A percentile compares a stretch with the other conserved stretches of the same genome.
phyloP scores from a whole-genome alignment of 805 yeast genomes.

The Schizosaccharomyces osmophilus region DNA sequence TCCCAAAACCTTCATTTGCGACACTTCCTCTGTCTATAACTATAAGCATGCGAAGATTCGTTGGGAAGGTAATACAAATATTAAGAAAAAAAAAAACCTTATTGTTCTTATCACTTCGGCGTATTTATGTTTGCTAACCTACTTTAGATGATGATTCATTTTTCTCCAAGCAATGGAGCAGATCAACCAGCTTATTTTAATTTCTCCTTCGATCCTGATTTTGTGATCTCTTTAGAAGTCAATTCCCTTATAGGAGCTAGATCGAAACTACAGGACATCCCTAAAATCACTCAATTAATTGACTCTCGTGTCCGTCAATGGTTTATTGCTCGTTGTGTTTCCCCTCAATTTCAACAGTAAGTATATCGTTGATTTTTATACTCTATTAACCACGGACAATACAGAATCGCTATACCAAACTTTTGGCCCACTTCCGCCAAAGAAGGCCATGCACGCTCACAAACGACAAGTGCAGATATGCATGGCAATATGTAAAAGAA shows the following conservation, averaged over 20 bases:
- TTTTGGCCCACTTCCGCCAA: background rate
- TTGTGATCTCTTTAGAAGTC: conserved; percentile 67
- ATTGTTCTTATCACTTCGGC: background rate
- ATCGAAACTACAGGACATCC: conserved; percentile 76
- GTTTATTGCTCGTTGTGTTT: conserved; percentile 82
- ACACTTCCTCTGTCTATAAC: conserved; percentile 62
- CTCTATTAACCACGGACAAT: background rate
- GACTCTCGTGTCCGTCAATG: conserved; percentile 64
- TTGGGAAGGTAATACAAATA: conserved; percentile 30
- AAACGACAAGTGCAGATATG: background rate
- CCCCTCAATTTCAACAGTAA: conserved; percentile 64
- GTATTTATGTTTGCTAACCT: background rate
- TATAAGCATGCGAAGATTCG: conserved; percentile 73
- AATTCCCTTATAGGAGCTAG: conserved; percentile 78
- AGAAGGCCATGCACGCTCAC: background rate
- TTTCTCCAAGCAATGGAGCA: background rate
- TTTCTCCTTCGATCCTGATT: conserved; percentile 81
- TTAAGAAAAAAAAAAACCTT: background rate
- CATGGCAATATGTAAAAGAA: no score
- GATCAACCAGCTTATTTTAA: conserved; percentile 36
- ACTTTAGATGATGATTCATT: background rate
- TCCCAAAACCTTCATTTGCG: conserved; percentile 66
- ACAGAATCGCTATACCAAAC: background rate
- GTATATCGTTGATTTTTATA: background rate
- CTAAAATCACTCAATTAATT: conserved; percentile 64